Conservation (phyloP, 805 yeast species). For the Saturnispora diversa region DNA sequence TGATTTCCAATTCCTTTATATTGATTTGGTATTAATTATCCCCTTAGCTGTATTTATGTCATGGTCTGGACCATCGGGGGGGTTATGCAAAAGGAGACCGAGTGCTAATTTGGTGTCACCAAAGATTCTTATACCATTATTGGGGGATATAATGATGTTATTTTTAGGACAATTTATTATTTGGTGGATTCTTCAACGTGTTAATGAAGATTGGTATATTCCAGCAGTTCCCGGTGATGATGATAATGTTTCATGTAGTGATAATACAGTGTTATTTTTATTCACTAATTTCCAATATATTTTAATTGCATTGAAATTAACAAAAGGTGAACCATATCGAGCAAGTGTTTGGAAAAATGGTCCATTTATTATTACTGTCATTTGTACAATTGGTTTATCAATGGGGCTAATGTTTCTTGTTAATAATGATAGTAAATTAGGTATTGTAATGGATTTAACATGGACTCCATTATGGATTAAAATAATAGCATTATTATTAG, state of each 20-base stretch:
- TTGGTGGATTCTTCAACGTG: slow-evolving; percentile 48
- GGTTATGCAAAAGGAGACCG: slow-evolving; percentile 66
- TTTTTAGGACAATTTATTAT: slow-evolving; percentile 56
- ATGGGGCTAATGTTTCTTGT: slow-evolving; percentile 42
- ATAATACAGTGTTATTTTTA: slow-evolving; percentile 78
- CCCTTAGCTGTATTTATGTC: slow-evolving; percentile 97
- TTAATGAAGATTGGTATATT: slow-evolving; percentile 63
- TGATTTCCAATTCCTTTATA: slow-evolving; percentile 92
- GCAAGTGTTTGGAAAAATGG: slow-evolving; percentile 57
- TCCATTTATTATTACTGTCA: slow-evolving; percentile 64
- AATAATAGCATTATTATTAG: slow-evolving; percentile 42
- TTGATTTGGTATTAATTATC: slow-evolving; percentile 80
- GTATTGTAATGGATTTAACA: slow-evolving; percentile 70
- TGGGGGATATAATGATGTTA: slow-evolving; percentile 66
- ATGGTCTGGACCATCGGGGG: slow-evolving; percentile 77
- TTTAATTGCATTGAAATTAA: slow-evolving; percentile 69
- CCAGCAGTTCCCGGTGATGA: slow-evolving; percentile 75
- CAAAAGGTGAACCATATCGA: slow-evolving; percentile 91
- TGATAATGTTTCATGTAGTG: slow-evolving; percentile 77
- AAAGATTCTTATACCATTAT: slow-evolving; percentile 72
- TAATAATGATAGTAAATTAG: slow-evolving; percentile 46
- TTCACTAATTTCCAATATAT: slow-evolving; percentile 86
- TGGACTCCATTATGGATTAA: slow-evolving; percentile 41
- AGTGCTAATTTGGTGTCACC: slow-evolving; percentile 90
- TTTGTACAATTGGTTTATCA: slow-evolving; percentile 43